These are phyloP conservation scores for Pichia pseudocactophila DNA, from an alignment of 805 yeast genomes.

Conservation along the genomic window DNA sequence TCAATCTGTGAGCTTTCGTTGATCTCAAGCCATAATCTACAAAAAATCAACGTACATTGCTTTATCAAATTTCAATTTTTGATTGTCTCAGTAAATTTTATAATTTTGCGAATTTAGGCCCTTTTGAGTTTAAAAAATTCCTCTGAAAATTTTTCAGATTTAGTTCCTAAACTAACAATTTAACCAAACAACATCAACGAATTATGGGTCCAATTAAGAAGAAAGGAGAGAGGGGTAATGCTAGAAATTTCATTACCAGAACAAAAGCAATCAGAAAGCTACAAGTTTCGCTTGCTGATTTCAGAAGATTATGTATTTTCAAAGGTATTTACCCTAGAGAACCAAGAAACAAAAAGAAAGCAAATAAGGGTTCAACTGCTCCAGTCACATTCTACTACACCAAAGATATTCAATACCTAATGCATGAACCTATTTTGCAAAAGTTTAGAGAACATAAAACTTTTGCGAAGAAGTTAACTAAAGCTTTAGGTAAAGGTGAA, in stretches of 20 bases:
- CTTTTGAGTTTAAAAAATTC: neutral
- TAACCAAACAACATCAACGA: slow-evolving; percentile 9
- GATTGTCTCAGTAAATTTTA: too few species aligned
- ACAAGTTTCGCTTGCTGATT: slow-evolving; percentile 92
- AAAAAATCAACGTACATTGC: too few species aligned
- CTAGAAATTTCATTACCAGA: slow-evolving; percentile 86
- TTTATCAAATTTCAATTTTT: too few species aligned
- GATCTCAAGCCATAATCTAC: too few species aligned
- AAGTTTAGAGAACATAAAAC: slow-evolving; percentile 95
- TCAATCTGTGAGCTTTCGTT: too few species aligned
- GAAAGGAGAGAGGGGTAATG: slow-evolving; percentile 81
- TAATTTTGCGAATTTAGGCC: slow-evolving; percentile 1
- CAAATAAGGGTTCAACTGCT: slow-evolving; percentile 95
- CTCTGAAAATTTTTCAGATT: slow-evolving; percentile 1
- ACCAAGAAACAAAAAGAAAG: slow-evolving; percentile 91
- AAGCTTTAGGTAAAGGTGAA: slow-evolving; percentile 88
- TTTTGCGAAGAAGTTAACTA: slow-evolving; percentile 82
- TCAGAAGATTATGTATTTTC: slow-evolving; percentile 93
- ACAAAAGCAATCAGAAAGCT: slow-evolving; percentile 88
- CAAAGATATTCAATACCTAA: slow-evolving; percentile 87
- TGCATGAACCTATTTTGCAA: slow-evolving; percentile 88
- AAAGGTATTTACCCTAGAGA: slow-evolving; percentile 97
- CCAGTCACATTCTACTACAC: slow-evolving; percentile 90
- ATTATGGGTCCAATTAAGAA: slow-evolving; percentile 60
- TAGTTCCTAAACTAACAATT: neutral